These are phyloP conservation scores for Warburgia ugandensis DNA, from an alignment of 164 flowering plant genomes.

Conservation along the genomic window DNA sequence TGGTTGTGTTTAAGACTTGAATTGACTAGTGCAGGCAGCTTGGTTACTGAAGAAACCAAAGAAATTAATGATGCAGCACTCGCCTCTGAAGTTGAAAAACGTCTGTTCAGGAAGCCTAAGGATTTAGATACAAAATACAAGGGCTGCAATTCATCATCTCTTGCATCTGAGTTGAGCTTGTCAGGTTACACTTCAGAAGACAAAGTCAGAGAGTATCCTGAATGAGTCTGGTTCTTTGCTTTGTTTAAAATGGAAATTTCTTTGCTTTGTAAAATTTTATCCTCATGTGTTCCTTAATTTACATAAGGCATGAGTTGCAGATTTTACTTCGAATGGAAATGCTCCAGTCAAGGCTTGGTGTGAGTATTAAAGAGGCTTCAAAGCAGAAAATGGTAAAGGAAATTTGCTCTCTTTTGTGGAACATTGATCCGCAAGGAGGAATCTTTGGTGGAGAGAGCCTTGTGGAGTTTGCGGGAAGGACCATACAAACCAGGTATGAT, in stretches of 20 bases:
- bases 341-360: slow-evolving; percentile 47
- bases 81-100: slow-evolving; percentile 35
- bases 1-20: slow-evolving; percentile 38
- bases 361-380: slow-evolving; percentile 27
- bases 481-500: slow-evolving; percentile 72
- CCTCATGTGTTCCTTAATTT: slow-evolving; percentile 38
- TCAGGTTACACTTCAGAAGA: slow-evolving; percentile 38
- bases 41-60: slow-evolving; percentile 12
- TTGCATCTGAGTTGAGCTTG: too few species aligned
- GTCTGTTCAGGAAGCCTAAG: slow-evolving; percentile 56
- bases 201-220: slow-evolving; percentile 83
- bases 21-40: slow-evolving; percentile 14
- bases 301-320: slow-evolving; percentile 73
- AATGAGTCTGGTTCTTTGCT: not conserved
- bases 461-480: slow-evolving; percentile 55
- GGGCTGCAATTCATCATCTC: slow-evolving; percentile 16
- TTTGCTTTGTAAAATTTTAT: too few species aligned
- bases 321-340: slow-evolving; percentile 92
- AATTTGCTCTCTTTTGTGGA: slow-evolving; percentile 64
- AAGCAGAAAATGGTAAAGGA: slow-evolving; percentile 76
- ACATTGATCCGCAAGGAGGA: slow-evolving; percentile 67
- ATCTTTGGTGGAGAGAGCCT: slow-evolving; percentile 79
- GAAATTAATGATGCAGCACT: slow-evolving; percentile 18
- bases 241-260: not conserved
- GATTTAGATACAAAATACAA: slow-evolving; percentile 46